Evolutionary conservation across 2,329 filamentous ascomycete species (phyloP).

Genomic region (Exophiala viscosa): DNA sequence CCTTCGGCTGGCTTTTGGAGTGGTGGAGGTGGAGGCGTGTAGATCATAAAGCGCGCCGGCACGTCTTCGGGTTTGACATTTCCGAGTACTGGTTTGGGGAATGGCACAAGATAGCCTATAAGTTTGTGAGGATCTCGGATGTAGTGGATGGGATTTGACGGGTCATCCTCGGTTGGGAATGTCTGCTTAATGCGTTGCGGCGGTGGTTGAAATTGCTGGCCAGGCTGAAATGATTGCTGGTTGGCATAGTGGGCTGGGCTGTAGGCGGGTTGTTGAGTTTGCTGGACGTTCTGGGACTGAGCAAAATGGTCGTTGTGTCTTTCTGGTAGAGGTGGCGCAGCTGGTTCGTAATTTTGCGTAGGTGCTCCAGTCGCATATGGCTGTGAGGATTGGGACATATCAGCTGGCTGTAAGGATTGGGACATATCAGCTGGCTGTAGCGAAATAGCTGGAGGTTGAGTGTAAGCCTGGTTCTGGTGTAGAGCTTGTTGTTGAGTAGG

Average conservation of each 20-base stretch:
- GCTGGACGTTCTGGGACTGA: slow-evolving; percentile 1
- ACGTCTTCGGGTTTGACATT: slow-evolving; percentile 33
- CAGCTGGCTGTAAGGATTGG: slow-evolving; percentile 2
- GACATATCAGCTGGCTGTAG: slow-evolving; percentile 4
- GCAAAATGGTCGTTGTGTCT: slow-evolving; percentile 2
- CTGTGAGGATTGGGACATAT: slow-evolving; percentile 4
- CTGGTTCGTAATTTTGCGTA: slow-evolving; percentile 4
- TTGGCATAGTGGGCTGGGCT: slow-evolving; percentile 5
- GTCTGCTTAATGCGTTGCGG: slow-evolving; percentile 20
- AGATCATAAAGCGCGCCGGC: slow-evolving; percentile 43
- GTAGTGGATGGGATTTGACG: slow-evolving; percentile 38
- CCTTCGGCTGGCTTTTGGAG: slow-evolving; percentile 39
- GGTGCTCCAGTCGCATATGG: not conserved
- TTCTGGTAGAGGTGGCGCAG: slow-evolving; percentile 11
- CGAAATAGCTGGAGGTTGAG: not conserved
- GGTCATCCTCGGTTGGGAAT: slow-evolving; percentile 24
- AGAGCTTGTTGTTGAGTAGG: not conserved
- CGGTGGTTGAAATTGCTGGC: slow-evolving; percentile 18
- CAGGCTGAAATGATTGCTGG: slow-evolving; percentile 5
- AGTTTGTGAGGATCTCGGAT: slow-evolving; percentile 42
- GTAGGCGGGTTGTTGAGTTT: slow-evolving; percentile 3
- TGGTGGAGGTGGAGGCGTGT: slow-evolving; percentile 44
- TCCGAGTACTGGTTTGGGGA: slow-evolving; percentile 40
- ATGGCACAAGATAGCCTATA: slow-evolving; percentile 43
- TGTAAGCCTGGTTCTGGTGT: not conserved